Base-by-base conservation (phyloP, 2,329 filamentous ascomycete genomes). In the Lanzia echinophila region DNA sequence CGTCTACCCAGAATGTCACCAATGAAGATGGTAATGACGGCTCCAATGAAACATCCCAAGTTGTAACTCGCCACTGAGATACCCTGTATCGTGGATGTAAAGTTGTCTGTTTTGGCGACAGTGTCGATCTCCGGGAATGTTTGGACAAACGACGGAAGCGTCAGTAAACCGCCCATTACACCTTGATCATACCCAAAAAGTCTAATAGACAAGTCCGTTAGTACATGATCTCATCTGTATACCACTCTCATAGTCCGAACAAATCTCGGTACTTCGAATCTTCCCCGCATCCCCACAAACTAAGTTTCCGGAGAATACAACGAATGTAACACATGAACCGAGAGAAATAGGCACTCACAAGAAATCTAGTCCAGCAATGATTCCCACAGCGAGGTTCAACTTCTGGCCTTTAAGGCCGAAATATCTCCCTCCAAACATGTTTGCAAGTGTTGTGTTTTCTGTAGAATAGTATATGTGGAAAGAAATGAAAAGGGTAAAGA, bases 361-460 rank as follows among this genome's bases (percentile, higher is more conserved):
- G 66, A 88, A 88, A 69, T 88, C 85, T 47, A 84, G 79, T 63
- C 86, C 86, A 55, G 86, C 86, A 63, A 89, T 79, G n/a, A 83
- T 71, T 58, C 82, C 82, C 61, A 90, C 81, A 51, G 84, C 84
- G 68, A 81, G 77, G 72, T 86, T 87, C 60, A 89, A 80, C 68
- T 71, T 70, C 33, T 77, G 72, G 72, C 86, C 86, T 53, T 76
- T 76, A 57, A 88, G 77, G 68, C 86, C 86, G 62, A 86, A 81
- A 64, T 78, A 88, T 55, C 69, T 72, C 41, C 39, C 33, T 13
- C 62, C 50, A 57, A 60, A 55, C 53, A 62, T 63, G 15, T 24
- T 41, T 22, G n/a, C 12, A 19, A 15, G 4, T 41, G 17, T 41
- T 4, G 7, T 20, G 17, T 41, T n/a, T 20, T 41, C 38, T 17